Conservation (phyloP, 108 stramenopile genomes). For the Parmales sp. region DNA sequence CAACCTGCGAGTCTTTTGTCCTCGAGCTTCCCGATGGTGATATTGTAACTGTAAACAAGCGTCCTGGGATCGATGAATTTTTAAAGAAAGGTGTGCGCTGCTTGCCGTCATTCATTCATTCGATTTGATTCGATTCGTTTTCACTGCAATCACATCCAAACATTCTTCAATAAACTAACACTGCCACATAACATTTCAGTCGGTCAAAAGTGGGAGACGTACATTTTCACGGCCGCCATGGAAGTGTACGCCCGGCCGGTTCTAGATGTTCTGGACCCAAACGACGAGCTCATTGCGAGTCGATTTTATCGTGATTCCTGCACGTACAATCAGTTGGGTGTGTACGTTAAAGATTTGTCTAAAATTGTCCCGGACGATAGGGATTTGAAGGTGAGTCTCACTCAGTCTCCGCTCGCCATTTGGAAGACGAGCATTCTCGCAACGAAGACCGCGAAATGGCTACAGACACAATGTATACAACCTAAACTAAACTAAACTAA, state of each 20-base stretch:
- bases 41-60: slow-evolving; percentile 81
- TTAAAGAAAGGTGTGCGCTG: slow-evolving; percentile 33
- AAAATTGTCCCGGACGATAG: slow-evolving; percentile 51
- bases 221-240: slow-evolving; percentile 96
- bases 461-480: no score
- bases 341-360: slow-evolving; percentile 75
- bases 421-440: no score
- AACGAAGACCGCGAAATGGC: no score
- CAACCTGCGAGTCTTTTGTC: slow-evolving; percentile 48
- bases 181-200: slow-evolving; percentile 14
- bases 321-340: slow-evolving; percentile 53
- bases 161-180: no score
- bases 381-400: no score
- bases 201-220: slow-evolving; percentile 69
- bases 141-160: no score
- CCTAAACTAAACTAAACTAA: no score
- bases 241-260: slow-evolving; percentile 88
- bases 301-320: slow-evolving; percentile 86
- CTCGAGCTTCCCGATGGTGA: slow-evolving; percentile 68
- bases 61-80: slow-evolving; percentile 85
- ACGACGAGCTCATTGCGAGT: slow-evolving; percentile 55
- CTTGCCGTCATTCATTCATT: no score
- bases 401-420: no score
- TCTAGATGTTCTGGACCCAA: slow-evolving; percentile 81
- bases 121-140: no score